Conservation (phyloP, 345 rosid genomes). For the Ricinus communis region DNA sequence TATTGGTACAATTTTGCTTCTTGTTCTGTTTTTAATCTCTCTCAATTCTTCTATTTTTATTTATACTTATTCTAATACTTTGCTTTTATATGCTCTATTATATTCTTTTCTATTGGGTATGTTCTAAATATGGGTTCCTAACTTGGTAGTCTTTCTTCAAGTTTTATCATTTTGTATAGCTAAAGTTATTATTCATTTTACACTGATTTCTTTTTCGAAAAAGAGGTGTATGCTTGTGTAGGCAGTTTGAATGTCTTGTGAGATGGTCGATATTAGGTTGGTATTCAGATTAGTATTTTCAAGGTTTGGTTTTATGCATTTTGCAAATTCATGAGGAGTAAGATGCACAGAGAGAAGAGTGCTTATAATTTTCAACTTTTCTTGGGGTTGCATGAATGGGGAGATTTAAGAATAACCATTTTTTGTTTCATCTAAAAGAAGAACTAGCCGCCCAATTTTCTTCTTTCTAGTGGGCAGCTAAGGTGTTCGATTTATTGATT, state of each 20-base stretch:
- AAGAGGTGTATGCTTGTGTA: background rate
- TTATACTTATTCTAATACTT: background rate
- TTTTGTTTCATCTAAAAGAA: too few species aligned
- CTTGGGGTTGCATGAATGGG: too few species aligned
- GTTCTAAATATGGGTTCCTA: background rate
- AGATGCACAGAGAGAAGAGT: too few species aligned
- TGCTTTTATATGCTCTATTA: background rate
- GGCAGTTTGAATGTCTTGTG: background rate
- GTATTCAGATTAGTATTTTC: too few species aligned
- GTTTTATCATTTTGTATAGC: background rate
- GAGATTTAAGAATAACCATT: too few species aligned
- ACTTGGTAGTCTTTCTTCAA: background rate
- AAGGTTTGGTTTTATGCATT: too few species aligned
- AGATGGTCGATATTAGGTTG: background rate
- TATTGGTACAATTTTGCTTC: slow-evolving; percentile 41
- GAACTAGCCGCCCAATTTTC: background rate
- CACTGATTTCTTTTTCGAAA: too few species aligned
- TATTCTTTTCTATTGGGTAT: background rate
- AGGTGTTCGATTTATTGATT: background rate
- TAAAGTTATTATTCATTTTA: too few species aligned
- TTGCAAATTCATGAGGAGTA: too few species aligned
- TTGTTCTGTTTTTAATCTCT: too few species aligned
- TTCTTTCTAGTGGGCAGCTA: background rate
- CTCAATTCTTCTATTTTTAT: too few species aligned
- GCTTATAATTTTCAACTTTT: too few species aligned